Conservation (phyloP, 1,139 yeast genomes). For the Sugiyamaella paludigena region DNA sequence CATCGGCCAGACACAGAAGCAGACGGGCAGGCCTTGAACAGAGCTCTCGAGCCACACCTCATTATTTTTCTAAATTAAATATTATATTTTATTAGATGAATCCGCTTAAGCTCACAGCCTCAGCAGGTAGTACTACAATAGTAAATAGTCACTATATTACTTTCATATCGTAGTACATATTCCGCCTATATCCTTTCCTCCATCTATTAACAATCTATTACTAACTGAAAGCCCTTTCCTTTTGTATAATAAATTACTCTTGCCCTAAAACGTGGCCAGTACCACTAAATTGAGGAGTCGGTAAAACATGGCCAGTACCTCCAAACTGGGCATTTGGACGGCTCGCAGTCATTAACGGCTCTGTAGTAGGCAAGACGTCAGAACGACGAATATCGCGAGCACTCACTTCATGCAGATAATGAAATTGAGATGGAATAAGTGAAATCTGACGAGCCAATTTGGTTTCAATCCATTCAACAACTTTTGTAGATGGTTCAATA, state of each 20-base stretch:
- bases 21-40: no score
- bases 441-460: slow-evolving; percentile 51
- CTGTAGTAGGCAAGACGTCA: slow-evolving; percentile 13
- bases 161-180: no score
- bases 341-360: neutral
- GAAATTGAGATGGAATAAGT: slow-evolving; percentile 53
- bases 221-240: slow-evolving; percentile 1
- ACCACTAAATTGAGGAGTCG: slow-evolving; percentile 6
- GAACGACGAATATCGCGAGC: slow-evolving; percentile 41
- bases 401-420: slow-evolving; percentile 56
- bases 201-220: neutral
- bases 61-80: no score
- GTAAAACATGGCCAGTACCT: neutral
- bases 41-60: no score
- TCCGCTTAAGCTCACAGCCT: no score
- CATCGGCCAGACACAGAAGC: no score
- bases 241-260: neutral
- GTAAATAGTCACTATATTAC: no score
- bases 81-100: no score
- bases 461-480: slow-evolving; percentile 64
- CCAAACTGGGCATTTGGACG: neutral
- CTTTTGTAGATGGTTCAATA: slow-evolving; percentile 62
- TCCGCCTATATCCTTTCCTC: neutral
- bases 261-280: slow-evolving; percentile 13
- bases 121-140: no score